phyloP scores from a whole-genome alignment of 108 stramenopile species.

The Discostella stelligeroides region DNA sequence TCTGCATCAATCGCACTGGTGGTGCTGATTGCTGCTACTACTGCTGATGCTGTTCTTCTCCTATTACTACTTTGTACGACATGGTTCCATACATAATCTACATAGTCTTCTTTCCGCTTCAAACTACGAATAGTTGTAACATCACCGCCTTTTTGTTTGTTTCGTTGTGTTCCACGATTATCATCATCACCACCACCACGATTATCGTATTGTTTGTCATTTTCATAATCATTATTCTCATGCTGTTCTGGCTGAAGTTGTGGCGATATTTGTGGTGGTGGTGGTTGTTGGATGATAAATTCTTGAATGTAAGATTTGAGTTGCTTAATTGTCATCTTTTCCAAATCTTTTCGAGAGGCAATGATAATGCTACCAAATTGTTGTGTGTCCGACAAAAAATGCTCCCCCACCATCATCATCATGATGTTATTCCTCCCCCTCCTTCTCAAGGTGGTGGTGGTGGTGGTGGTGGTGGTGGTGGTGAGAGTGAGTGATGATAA shows the following conservation, averaged over 20 bases:
- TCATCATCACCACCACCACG: too few species aligned
- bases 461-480: too few species aligned
- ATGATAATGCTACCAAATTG: neutral
- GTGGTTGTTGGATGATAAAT: neutral
- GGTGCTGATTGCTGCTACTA: too few species aligned
- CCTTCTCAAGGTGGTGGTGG: too few species aligned
- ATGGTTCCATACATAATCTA: neutral
- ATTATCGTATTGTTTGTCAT: neutral
- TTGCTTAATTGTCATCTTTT: neutral
- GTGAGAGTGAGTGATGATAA: too few species aligned
- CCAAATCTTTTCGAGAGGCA: too few species aligned
- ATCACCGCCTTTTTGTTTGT: neutral
- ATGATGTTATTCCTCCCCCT: too few species aligned
- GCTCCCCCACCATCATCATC: too few species aligned
- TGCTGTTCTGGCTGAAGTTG: too few species aligned
- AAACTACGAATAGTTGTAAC: neutral
- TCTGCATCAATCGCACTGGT: neutral
- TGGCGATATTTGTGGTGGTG: neutral
- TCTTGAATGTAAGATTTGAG: neutral
- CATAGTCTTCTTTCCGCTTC: neutral
- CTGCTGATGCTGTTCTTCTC: neutral
- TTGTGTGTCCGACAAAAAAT: neutral
- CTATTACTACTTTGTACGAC: too few species aligned
- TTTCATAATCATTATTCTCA: neutral
- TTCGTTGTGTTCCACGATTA: neutral